Evolutionary conservation across 2,329 filamentous ascomycete species (phyloP), one percentile per base, ranked within the genome.

Genomic region (Sporothrix humicola): DNA sequence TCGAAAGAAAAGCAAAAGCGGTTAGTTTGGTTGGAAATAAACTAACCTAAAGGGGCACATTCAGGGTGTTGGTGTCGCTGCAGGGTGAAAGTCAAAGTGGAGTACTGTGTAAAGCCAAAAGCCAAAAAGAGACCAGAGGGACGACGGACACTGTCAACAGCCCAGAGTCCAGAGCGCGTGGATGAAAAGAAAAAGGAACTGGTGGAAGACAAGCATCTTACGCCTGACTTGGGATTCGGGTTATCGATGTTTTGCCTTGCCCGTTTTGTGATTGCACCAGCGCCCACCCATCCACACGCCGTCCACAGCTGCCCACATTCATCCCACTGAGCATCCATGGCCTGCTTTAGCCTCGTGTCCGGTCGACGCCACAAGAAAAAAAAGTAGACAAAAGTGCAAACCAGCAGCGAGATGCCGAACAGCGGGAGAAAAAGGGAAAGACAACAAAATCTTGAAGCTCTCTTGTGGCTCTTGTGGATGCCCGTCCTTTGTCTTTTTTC

Each of bases 1-100:
- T 23, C n/a, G 9, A n/a, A 68, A 37, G 63, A 68, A 52, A 48
- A 66, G 20, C 44, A 50, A 69, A 69, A 44, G 17, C 54, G 66
- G 66, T 31, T 54, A 69, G 66, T 6, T 0, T 13, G 12, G 17
- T 42, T 3, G 15, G 7, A 37, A 23, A 9, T 8, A 4, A 1
- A 54, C 66, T 69, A 69, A 10, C 66, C 66, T 3, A 44, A 69
- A 20, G 1, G 26, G 66, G 66, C 23, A 7, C 1, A 4, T 46
- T 54, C n/a, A 20, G 59, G n/a, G n/a, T 26, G n/a, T 12, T 56
- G 3, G 9, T 10, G 58, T 42, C 48, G 6, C 31, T 7, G 9
- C 3, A 20, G 48, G 8, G 48, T 44, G 26, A 48, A 56, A 37
- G 31, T 52, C 48, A 42, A 42, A 69, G 26, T 54, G 26, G 48